Conservation (phyloP, 257 asterid species). For the Capsicum pubescens region DNA sequence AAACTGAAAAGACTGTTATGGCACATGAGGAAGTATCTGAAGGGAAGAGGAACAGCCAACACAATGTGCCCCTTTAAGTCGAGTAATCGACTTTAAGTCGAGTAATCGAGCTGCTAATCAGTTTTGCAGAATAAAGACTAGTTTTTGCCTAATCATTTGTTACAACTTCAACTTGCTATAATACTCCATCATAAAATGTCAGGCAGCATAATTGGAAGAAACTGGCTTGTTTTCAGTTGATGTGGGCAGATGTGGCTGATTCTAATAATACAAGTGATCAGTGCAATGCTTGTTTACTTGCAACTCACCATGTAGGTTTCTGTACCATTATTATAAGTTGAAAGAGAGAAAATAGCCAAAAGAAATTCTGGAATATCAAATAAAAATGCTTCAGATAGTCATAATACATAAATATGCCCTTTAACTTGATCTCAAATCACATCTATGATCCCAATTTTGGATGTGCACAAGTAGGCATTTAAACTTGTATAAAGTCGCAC, state of each 20-base stretch:
- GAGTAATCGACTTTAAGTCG: background rate
- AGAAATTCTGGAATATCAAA: background rate
- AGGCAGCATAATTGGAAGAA: background rate
- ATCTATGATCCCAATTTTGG: no score
- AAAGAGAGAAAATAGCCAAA: background rate
- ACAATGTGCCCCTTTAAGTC: background rate
- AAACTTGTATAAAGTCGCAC: no score
- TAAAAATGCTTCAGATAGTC: background rate
- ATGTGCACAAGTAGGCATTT: no score
- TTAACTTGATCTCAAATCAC: no score
- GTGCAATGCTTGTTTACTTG: background rate
- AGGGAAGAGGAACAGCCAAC: slow-evolving; percentile 1
- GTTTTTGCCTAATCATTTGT: slow-evolving; percentile 8
- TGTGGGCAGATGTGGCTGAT: background rate
- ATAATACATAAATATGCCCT: no score
- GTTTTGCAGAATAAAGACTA: slow-evolving; percentile 33
- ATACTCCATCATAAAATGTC: background rate
- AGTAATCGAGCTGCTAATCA: background rate
- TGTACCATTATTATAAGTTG: background rate
- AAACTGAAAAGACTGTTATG: slow-evolving; percentile 6
- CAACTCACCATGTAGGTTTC: background rate
- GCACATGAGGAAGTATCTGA: background rate
- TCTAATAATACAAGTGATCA: background rate
- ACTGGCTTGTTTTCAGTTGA: slow-evolving; percentile 17
- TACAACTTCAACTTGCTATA: slow-evolving; percentile 1